phyloP scores from a whole-genome alignment of 73 alveolate species.

The Stentor roeselii region DNA sequence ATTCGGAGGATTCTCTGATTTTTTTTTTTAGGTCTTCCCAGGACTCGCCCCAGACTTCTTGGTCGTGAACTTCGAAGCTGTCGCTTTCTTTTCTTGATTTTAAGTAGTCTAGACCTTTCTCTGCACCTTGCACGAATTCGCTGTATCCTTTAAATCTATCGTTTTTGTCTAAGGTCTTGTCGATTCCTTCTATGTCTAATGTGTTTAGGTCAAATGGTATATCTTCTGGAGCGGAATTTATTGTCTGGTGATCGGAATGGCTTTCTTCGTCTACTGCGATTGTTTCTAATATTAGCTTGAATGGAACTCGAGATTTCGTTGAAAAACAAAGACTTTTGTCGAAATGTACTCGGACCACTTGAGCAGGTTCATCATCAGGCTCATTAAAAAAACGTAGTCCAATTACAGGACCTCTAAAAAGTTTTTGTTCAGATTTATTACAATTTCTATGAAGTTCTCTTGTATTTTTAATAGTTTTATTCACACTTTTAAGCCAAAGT shows the following conservation, averaged over 20 bases:
- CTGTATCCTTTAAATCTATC: background rate
- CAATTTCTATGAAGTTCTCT: background rate
- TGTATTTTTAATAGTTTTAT: background rate
- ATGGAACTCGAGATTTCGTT: conserved; percentile 15
- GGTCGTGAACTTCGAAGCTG: conserved; percentile 33
- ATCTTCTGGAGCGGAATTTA: background rate
- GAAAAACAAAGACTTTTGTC: background rate
- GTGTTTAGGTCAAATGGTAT: background rate
- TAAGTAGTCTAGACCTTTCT: background rate
- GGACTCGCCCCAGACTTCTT: conserved; percentile 32
- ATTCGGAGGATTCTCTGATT: conserved; percentile 67
- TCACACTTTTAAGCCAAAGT: background rate
- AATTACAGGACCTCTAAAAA: conserved; percentile 26
- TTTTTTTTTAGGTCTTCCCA: conserved; percentile 47
- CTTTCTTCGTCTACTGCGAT: background rate
- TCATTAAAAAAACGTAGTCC: background rate
- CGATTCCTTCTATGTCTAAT: background rate
- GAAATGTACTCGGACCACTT: background rate
- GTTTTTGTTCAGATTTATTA: background rate
- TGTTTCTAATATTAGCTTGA: background rate
- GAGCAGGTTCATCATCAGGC: background rate
- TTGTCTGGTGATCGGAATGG: background rate
- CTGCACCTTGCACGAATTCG: conserved; percentile 1
- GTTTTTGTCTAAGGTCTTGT: too few species aligned
- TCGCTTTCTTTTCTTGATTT: background rate